Percentiles rank a stretch among this genome's conserved stretches.
Conservation (phyloP, 2,329 filamentous ascomycete genomes). For the Thielaviopsis punctulata region DNA sequence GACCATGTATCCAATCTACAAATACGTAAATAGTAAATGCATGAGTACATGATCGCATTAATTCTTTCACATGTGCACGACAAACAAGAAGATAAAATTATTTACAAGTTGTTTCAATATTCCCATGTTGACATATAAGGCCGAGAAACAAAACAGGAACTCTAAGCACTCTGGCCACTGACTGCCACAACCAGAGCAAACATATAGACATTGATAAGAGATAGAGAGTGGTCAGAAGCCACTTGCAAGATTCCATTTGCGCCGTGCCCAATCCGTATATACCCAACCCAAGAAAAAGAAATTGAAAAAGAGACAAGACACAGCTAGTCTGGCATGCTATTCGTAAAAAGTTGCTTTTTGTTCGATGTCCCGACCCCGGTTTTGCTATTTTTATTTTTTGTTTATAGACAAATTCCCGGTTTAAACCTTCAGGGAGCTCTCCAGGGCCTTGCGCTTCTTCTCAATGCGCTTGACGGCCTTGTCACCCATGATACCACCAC, state of each 20-base stretch:
- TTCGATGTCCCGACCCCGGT: constrained; percentile 8
- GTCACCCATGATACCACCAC: constrained; percentile 96
- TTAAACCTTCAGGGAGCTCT: constrained; percentile 96
- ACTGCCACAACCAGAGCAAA: neutral
- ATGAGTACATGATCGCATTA: no score
- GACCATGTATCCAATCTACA: no score
- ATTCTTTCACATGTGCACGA: neutral
- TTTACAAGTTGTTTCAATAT: neutral
- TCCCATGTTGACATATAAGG: neutral
- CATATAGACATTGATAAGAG: neutral
- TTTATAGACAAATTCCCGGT: constrained; percentile 13
- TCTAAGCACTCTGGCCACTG: neutral
- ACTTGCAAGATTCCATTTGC: constrained; percentile 10
- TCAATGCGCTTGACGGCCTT: constrained; percentile 66
- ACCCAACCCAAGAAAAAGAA: constrained; percentile 4
- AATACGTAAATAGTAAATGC: no score
- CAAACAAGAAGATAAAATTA: no score
- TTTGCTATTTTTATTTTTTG: constrained; percentile 9
- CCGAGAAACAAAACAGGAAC: neutral
- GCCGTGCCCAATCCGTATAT: constrained; percentile 8
- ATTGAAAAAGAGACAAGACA: constrained; percentile 10
- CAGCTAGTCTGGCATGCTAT: constrained; percentile 6
- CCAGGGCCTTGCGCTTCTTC: constrained; percentile 91
- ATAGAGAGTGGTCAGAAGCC: constrained; percentile 2
- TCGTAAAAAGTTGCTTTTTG: constrained; percentile 7